phyloP scores from a whole-genome alignment of 176 grass and related monocot genomes.

The Pontederia crassipes region DNA sequence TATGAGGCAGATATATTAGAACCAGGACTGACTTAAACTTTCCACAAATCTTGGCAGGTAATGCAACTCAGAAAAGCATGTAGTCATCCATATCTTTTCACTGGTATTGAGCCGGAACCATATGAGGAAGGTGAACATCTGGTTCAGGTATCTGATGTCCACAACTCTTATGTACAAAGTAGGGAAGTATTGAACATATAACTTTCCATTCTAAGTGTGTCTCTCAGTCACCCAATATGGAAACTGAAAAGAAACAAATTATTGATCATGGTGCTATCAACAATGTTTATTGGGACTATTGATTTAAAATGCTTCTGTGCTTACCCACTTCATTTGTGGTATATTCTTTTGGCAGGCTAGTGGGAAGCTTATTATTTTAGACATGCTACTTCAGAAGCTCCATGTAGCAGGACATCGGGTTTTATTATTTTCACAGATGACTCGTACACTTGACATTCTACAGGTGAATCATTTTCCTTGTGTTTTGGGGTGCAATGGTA shows the following conservation, averaged over 20 bases:
- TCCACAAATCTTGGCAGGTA: slow-evolving; percentile 46
- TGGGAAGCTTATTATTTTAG: slow-evolving; percentile 82
- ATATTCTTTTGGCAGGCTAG: slow-evolving; percentile 52
- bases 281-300: too few relatives aligned
- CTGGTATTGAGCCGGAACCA: slow-evolving; percentile 88
- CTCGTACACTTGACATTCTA: slow-evolving; percentile 92
- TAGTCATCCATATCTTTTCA: slow-evolving; percentile 93
- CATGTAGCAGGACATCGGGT: slow-evolving; percentile 60
- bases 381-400: slow-evolving; percentile 73
- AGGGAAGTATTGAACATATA: background rate
- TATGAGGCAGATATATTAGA: too few relatives aligned
- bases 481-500: slow-evolving; percentile 3
- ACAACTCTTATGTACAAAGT: too few relatives aligned
- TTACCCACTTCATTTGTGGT: background rate
- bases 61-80: slow-evolving; percentile 90
- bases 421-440: slow-evolving; percentile 96
- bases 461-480: slow-evolving; percentile 46
- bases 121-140: slow-evolving; percentile 84
- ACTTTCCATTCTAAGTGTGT: background rate
- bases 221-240: background rate
- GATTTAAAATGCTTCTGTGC: too few relatives aligned
- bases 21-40: background rate
- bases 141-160: slow-evolving; percentile 26
- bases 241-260: background rate
- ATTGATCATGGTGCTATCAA: background rate